These are phyloP conservation scores for Pyrenophora seminiperda DNA, from an alignment of 2,329 filamentous ascomycete species.

Conservation along the genomic window DNA sequence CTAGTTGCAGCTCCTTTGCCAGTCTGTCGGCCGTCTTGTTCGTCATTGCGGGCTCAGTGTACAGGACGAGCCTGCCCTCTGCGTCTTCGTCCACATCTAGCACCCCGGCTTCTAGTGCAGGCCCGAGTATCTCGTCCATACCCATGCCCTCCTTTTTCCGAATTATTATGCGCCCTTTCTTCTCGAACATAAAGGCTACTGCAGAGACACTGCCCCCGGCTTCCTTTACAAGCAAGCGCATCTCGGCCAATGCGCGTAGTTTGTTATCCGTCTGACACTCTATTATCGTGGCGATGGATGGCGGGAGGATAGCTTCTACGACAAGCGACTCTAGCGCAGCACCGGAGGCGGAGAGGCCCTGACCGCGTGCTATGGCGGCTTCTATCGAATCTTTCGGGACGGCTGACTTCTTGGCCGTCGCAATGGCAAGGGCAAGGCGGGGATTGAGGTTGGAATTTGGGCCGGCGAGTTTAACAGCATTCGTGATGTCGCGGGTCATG, in stretches of 20 bases:
- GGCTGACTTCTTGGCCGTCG: conserved; percentile 80
- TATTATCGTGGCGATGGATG: conserved; percentile 75
- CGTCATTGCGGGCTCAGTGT: conserved; percentile 69
- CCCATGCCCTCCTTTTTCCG: conserved; percentile 61
- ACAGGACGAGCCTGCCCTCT: conserved; percentile 73
- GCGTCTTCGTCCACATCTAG: conserved; percentile 72
- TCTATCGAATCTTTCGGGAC: conserved; percentile 87
- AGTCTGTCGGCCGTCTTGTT: conserved; percentile 68
- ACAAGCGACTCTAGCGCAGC: conserved; percentile 75
- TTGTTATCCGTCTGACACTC: conserved; percentile 87
- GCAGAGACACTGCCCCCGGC: conserved; percentile 72
- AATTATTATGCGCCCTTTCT: conserved; percentile 76
- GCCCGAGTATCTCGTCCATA: conserved; percentile 76
- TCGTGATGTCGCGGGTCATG: conserved; percentile 73
- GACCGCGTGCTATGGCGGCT: conserved; percentile 82
- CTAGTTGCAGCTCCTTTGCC: conserved; percentile 66
- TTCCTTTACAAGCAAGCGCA: conserved; percentile 73
- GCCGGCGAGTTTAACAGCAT: conserved; percentile 77
- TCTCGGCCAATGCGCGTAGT: conserved; percentile 71
- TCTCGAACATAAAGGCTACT: conserved; percentile 83
- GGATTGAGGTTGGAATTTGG: conserved; percentile 75
- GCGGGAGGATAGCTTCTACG: conserved; percentile 80
- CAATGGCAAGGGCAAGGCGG: conserved; percentile 73
- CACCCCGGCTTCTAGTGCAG: conserved; percentile 82
- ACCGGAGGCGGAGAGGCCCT: conserved; percentile 78